These are phyloP conservation scores for Pseudogymnoascus sp. DNA, from an alignment of 2,329 filamentous ascomycete genomes.

Conservation along the genomic window DNA sequence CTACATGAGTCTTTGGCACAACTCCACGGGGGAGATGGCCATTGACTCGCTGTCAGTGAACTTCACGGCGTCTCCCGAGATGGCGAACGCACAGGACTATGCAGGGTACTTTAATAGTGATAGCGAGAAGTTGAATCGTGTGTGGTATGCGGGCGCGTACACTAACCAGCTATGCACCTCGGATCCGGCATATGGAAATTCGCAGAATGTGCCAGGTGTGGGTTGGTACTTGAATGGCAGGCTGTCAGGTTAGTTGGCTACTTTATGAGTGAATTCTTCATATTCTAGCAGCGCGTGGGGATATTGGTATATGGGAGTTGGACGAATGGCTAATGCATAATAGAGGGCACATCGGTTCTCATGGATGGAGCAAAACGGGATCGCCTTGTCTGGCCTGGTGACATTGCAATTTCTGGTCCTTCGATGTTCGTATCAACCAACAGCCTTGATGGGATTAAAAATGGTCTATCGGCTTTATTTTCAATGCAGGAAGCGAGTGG, in stretches of 20 bases:
- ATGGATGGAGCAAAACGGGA: conserved; percentile 50
- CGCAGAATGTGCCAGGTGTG: conserved; percentile 13
- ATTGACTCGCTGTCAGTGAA: conserved; percentile 33
- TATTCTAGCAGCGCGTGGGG: not conserved
- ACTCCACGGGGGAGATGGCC: conserved; percentile 35
- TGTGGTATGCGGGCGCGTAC: conserved; percentile 34
- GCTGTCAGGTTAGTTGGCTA: not conserved
- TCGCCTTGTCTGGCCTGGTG: conserved; percentile 50
- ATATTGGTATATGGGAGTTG: not conserved
- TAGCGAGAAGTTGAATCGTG: conserved; percentile 31
- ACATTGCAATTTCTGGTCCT: conserved; percentile 51
- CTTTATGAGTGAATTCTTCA: not conserved
- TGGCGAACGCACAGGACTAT: conserved; percentile 12
- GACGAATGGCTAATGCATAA: not conserved
- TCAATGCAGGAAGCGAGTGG: conserved; percentile 32
- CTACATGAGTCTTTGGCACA: conserved; percentile 39
- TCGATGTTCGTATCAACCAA: conserved; percentile 48
- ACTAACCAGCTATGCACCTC: conserved; percentile 28
- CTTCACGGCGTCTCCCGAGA: conserved; percentile 32
- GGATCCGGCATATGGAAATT: conserved; percentile 19
- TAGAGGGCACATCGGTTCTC: conserved; percentile 22
- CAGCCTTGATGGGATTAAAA: conserved; percentile 44
- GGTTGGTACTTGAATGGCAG: conserved; percentile 1
- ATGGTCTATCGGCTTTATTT: conserved; percentile 44
- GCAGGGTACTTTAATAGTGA: conserved; percentile 26